Evolutionary conservation across 2,329 filamentous ascomycete genomes (phyloP).

Genomic region (Aschersonia sp.): DNA sequence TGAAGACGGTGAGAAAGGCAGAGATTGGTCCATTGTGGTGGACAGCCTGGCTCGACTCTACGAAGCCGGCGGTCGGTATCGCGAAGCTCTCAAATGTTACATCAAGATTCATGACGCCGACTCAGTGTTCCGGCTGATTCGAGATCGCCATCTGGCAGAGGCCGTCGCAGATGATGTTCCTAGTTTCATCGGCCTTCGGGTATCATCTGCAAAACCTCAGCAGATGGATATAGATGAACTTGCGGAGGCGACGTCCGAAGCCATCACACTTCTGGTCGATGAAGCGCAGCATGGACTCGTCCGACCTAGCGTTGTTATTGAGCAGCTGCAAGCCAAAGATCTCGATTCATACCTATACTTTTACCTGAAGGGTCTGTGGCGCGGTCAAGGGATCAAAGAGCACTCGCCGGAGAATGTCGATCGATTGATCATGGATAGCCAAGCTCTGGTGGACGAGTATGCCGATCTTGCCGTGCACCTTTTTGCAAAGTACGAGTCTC

Average conservation of each 20-base stretch:
- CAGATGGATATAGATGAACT: slow-evolving; percentile 56
- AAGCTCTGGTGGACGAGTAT: slow-evolving; percentile 67
- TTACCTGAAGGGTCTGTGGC: slow-evolving; percentile 80
- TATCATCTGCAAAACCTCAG: slow-evolving; percentile 55
- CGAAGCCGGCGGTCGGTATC: slow-evolving; percentile 64
- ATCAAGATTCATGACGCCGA: slow-evolving; percentile 88
- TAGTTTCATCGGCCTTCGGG: slow-evolving; percentile 74
- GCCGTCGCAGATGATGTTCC: slow-evolving; percentile 82
- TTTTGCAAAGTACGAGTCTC: slow-evolving; percentile 72
- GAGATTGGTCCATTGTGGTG: slow-evolving; percentile 84
- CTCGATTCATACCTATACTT: slow-evolving; percentile 74
- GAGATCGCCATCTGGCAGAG: slow-evolving; percentile 79
- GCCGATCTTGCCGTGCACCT: slow-evolving; percentile 76
- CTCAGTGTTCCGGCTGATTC: slow-evolving; percentile 72
- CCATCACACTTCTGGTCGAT: slow-evolving; percentile 73
- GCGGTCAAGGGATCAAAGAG: slow-evolving; percentile 49
- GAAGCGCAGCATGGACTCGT: slow-evolving; percentile 86
- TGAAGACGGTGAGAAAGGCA: slow-evolving; percentile 55
- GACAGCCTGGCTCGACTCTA: slow-evolving; percentile 75
- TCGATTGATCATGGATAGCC: slow-evolving; percentile 41
- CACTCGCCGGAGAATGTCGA: slow-evolving; percentile 39
- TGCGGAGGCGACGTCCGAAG: slow-evolving; percentile 67
- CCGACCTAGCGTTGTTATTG: slow-evolving; percentile 60
- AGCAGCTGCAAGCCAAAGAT: slow-evolving; percentile 56
- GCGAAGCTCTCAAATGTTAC: slow-evolving; percentile 78